These are phyloP conservation scores for Pseudonitzschia delicatissima DNA, from an alignment of 108 stramenopile genomes.

Conservation along the genomic window DNA sequence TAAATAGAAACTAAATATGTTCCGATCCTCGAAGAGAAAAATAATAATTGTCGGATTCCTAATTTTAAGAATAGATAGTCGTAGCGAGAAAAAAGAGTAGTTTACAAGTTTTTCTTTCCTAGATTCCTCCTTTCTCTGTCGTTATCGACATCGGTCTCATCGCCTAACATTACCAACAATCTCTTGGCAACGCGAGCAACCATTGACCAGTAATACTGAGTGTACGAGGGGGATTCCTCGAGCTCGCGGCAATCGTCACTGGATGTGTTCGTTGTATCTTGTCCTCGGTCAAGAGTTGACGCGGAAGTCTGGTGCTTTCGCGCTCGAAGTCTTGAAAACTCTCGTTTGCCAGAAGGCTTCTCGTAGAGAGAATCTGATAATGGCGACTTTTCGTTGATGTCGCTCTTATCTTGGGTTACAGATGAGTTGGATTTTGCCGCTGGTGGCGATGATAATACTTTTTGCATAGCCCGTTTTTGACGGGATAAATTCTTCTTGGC, in stretches of 20 bases:
- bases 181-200: constrained; percentile 30
- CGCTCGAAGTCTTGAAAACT: constrained; percentile 14
- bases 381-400: not conserved
- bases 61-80: too few species aligned
- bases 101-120: not conserved
- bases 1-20: too few species aligned
- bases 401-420: not conserved
- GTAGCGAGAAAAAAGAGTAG: too few species aligned
- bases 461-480: constrained; percentile 41
- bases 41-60: too few species aligned
- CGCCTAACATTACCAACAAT: constrained; percentile 24
- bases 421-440: not conserved
- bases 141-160: constrained; percentile 14
- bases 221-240: constrained; percentile 22
- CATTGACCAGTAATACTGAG: constrained; percentile 27
- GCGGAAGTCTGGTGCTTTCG: not conserved
- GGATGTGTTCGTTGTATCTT: not conserved
- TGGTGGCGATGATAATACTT: constrained; percentile 11
- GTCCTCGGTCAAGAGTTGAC: too few species aligned
- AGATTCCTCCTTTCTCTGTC: not conserved
- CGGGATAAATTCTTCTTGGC: constrained; percentile 32
- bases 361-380: not conserved
- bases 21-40: too few species aligned
- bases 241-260: not conserved
- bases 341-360: not conserved